phyloP scores from a whole-genome alignment of 1,139 yeast species.

The Debaryomyces udenii region DNA sequence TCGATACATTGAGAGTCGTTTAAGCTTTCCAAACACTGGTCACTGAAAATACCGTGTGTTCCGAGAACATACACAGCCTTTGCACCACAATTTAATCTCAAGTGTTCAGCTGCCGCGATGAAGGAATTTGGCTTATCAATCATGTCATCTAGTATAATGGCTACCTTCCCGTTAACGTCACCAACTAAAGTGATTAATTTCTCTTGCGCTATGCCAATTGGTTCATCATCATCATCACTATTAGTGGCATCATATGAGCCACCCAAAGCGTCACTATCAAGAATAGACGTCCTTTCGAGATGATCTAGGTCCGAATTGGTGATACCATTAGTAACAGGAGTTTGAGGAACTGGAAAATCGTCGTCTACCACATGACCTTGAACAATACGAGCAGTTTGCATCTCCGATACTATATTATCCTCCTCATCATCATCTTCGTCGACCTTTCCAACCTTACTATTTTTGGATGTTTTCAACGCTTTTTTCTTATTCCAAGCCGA shows the following conservation, averaged over 20 bases:
- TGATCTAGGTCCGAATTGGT: slow-evolving; percentile 3
- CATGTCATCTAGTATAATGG: slow-evolving; percentile 95
- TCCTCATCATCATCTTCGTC: slow-evolving; percentile 56
- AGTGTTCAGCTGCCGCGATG: slow-evolving; percentile 97
- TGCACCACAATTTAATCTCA: slow-evolving; percentile 94
- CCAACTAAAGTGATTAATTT: slow-evolving; percentile 95
- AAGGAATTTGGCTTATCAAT: slow-evolving; percentile 92
- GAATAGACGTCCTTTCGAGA: slow-evolving; percentile 22
- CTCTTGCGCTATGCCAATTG: slow-evolving; percentile 67
- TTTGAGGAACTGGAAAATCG: slow-evolving; percentile 47
- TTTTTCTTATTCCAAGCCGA: slow-evolving; percentile 39
- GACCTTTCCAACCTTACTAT: slow-evolving; percentile 26
- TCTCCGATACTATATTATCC: slow-evolving; percentile 75
- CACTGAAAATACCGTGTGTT: slow-evolving; percentile 93
- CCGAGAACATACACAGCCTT: slow-evolving; percentile 87
- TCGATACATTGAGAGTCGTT: slow-evolving; percentile 82
- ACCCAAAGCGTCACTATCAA: slow-evolving; percentile 64
- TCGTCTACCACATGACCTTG: slow-evolving; percentile 98
- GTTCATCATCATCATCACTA: slow-evolving; percentile 86
- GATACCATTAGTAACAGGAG: slow-evolving; percentile 18
- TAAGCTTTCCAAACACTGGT: slow-evolving; percentile 78
- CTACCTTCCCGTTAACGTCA: slow-evolving; percentile 87
- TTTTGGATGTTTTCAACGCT: slow-evolving; percentile 31
- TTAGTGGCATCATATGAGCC: slow-evolving; percentile 78
- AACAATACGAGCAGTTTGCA: slow-evolving; percentile 94